These are phyloP conservation scores for Cairneyella variabilis DNA, from an alignment of 495 filamentous ascomycete species.

Conservation along the genomic window DNA sequence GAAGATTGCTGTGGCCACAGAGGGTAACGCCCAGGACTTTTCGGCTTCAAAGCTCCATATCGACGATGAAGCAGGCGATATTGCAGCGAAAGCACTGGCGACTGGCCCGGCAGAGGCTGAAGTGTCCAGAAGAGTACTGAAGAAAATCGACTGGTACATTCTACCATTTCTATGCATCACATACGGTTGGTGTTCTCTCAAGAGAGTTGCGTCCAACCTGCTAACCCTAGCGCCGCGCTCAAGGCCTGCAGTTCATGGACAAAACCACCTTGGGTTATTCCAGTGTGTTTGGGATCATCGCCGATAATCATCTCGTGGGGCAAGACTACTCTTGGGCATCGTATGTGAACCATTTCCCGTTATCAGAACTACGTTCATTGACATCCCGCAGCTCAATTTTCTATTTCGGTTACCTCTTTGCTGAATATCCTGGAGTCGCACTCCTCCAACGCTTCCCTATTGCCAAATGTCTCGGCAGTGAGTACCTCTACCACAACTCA, in stretches of 20 bases:
- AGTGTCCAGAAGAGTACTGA: slow-evolving; percentile 19
- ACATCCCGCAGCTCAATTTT: slow-evolving; percentile 37
- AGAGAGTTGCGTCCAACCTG: no score
- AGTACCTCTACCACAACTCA: background rate
- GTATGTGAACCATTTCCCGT: slow-evolving; percentile 59
- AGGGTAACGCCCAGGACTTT: background rate
- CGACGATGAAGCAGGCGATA: slow-evolving; percentile 25
- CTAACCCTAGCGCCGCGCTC: slow-evolving; percentile 16
- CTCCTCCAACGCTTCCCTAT: slow-evolving; percentile 56
- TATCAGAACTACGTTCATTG: slow-evolving; percentile 56
- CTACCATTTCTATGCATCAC: slow-evolving; percentile 47
- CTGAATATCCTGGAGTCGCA: slow-evolving; percentile 25
- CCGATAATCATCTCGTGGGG: slow-evolving; percentile 12
- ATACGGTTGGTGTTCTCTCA: slow-evolving; percentile 32
- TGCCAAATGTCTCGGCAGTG: slow-evolving; percentile 33
- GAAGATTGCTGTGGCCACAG: background rate
- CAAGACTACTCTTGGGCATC: slow-evolving; percentile 46
- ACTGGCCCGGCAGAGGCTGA: slow-evolving; percentile 19
- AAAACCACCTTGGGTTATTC: slow-evolving; percentile 62
- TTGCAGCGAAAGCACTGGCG: slow-evolving; percentile 24
- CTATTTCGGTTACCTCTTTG: slow-evolving; percentile 37
- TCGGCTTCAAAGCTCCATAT: slow-evolving; percentile 14
- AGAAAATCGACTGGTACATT: slow-evolving; percentile 28
- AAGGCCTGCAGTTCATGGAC: slow-evolving; percentile 52
- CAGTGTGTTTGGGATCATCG: slow-evolving; percentile 55